phyloP scores from a whole-genome alignment of 345 rosid genomes.

The Gossypium australe region DNA sequence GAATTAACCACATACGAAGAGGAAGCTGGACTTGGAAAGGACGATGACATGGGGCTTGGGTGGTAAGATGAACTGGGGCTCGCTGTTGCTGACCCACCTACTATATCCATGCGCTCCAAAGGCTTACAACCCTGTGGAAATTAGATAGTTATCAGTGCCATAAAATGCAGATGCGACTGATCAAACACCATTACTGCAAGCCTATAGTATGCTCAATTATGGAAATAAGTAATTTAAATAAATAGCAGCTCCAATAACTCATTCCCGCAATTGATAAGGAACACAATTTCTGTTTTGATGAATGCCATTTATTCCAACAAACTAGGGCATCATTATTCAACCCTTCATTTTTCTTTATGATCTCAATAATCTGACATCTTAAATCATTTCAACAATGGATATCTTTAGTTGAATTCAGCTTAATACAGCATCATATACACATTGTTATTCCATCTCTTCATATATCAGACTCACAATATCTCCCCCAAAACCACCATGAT shows the following conservation, averaged over 20 bases:
- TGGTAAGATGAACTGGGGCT: conserved; percentile 85
- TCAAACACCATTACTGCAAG: not conserved
- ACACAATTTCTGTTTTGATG: not conserved
- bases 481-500: not conserved
- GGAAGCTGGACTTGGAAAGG: conserved; percentile 83
- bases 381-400: not conserved
- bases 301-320: not conserved
- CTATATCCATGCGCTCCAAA: conserved; percentile 61
- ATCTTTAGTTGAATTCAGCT: not conserved
- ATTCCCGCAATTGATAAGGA: not conserved
- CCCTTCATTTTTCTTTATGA: not conserved
- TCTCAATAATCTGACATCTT: not conserved
- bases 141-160: not conserved
- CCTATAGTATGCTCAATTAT: not conserved
- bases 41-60: conserved; percentile 81
- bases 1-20: conserved; percentile 57
- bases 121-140: conserved; percentile 77
- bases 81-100: conserved; percentile 66
- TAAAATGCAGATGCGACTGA: not conserved
- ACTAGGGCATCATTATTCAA: not conserved
- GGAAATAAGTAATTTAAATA: not conserved
- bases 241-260: not conserved
- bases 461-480: not conserved
- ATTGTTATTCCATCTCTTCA: not conserved
- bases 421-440: not conserved